Evolutionary conservation across 352 stramenopile species (phyloP).

Genomic region (Thraustotheca clavata): DNA sequence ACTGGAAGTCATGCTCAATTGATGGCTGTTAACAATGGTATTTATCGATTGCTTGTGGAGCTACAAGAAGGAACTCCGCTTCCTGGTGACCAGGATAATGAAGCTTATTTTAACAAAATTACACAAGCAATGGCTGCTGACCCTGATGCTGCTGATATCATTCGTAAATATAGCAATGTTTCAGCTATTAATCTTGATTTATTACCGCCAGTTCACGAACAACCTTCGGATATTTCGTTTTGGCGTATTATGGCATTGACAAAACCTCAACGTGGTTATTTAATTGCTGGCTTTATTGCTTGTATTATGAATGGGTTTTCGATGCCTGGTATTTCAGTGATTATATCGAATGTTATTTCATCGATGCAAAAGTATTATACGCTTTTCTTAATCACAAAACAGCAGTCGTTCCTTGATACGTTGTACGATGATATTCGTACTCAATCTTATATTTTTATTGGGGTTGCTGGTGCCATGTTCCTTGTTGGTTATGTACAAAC

Average conservation of each 20-base stretch:
- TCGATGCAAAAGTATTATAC: constrained; percentile 32
- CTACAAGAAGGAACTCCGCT: not conserved
- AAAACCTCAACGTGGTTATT: constrained; percentile 1
- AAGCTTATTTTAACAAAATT: not conserved
- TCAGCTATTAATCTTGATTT: not conserved
- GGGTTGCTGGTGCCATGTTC: constrained; percentile 27
- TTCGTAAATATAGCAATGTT: constrained; percentile 21
- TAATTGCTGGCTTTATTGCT: constrained; percentile 7
- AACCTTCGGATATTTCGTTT: not conserved
- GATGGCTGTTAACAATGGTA: constrained; percentile 19
- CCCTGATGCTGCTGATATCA: not conserved
- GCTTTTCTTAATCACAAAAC: constrained; percentile 20
- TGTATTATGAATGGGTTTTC: constrained; percentile 16
- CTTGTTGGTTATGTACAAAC: constrained; percentile 25
- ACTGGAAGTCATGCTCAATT: constrained; percentile 22
- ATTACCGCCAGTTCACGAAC: not conserved
- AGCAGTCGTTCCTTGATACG: constrained; percentile 26
- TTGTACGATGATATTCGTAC: constrained; percentile 34
- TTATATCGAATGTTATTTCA: constrained; percentile 25
- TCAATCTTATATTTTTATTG: constrained; percentile 35
- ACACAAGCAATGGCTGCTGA: not conserved
- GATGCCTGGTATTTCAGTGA: constrained; percentile 14
- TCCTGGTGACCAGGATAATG: not conserved
- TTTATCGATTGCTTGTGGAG: constrained; percentile 26
- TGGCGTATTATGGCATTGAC: constrained; percentile 16